Evolutionary conservation across 306 rosid species (phyloP).

Genomic region (Dicorynia guianensis): DNA sequence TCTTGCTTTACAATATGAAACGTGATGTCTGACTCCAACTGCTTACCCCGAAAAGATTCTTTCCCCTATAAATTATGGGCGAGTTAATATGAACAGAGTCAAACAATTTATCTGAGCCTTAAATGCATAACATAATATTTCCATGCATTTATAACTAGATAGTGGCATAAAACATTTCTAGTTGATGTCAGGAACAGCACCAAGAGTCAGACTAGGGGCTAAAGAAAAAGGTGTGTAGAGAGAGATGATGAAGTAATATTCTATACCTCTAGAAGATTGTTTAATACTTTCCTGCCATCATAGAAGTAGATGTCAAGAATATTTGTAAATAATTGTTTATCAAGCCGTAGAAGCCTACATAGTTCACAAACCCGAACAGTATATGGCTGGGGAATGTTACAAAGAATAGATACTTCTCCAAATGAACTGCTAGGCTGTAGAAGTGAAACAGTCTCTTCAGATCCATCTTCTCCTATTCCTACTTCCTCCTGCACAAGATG

Average conservation of each 20-base stretch:
- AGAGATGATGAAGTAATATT: conserved; percentile 10
- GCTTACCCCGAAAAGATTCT: conserved; percentile 71
- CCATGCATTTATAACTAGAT: conserved; percentile 27
- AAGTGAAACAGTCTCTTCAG: conserved; percentile 70
- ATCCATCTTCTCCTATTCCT: conserved; percentile 74
- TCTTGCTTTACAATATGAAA: conserved; percentile 93
- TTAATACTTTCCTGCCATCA: conserved; percentile 88
- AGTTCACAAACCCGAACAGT: conserved; percentile 89
- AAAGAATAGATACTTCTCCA: conserved; percentile 90
- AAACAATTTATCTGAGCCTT: conserved; percentile 9
- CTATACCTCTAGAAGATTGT: conserved; percentile 94
- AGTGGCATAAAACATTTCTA: conserved; percentile 18
- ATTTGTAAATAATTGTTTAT: conserved; percentile 87
- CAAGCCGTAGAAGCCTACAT: conserved; percentile 88
- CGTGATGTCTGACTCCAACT: conserved; percentile 88
- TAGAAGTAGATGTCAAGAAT: conserved; percentile 84
- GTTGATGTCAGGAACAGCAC: conserved; percentile 10
- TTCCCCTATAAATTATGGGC: conserved; percentile 61
- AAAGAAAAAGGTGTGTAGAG: background rate
- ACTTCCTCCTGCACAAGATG: conserved; percentile 74
- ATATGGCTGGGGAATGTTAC: conserved; percentile 95
- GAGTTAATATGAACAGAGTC: conserved; percentile 5
- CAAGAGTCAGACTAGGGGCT: background rate
- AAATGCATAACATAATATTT: conserved; percentile 17
- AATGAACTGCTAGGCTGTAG: conserved; percentile 70